Base-by-base conservation (phyloP, 1,284 basidiomycete species). In the Mycena sp. region DNA sequence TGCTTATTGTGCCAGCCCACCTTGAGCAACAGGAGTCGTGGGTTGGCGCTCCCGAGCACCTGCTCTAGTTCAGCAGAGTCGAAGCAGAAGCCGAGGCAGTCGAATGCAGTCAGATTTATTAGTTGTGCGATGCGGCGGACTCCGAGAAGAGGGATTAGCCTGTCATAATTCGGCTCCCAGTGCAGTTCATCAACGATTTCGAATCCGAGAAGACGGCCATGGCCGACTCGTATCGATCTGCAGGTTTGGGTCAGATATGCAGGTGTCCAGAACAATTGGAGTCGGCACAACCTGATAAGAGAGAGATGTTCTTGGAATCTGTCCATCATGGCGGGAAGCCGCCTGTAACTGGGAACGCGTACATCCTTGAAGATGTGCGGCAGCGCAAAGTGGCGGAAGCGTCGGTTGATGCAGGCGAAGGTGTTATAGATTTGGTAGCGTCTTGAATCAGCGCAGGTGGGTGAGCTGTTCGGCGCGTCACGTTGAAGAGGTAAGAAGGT, bases 81-180 rank as follows among this genome's bases (percentile, higher is more conserved):
- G 37, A 58, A 58, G 21, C 46, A 32, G n/a, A 49, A 58, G 1
- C 37, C 38, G 23, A 25, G 2, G 19, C 45, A 58, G 29, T 58
- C 28, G 9, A 58, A 50, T 9, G 17, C 32, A n/a, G 40, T 35
- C 25, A 57, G 55, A 48, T 58, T 58, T 2, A 32, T 1, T 17
- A 58, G 56, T 9, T 10, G 17, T 2, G 46, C 0, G 19, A 58
- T 41, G 4, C 46, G 2, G 11, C 12, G 54, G 38, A 26, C 17
- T 4, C 28, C 12, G 4, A 41, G 52, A 25, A 54, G 29, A 14
- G 6, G 9, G 11, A 1, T n/a, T n/a, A n/a, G n/a, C n/a, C n/a
- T n/a, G n/a, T n/a, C n/a, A n/a, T n/a, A n/a, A n/a, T n/a, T n/a
- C n/a, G n/a, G 19, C 14, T 40, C n/a, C 16, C 2, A 19, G 16